phyloP scores from a whole-genome alignment of 208 protist species.

The Crithidia mellificae region DNA sequence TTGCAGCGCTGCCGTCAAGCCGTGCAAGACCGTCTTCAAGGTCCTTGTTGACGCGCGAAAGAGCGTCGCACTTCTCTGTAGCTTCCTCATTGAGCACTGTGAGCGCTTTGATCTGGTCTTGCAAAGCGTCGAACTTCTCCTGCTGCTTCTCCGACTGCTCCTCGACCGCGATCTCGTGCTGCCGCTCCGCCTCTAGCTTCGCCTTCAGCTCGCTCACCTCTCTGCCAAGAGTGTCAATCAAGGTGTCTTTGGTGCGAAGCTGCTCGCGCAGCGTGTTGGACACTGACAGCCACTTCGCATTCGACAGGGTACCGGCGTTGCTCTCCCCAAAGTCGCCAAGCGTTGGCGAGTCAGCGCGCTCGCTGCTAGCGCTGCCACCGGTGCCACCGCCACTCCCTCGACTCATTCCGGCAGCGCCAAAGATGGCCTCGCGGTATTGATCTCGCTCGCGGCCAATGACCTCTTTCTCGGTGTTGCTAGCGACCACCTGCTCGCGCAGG shows the following conservation, averaged over 20 bases:
- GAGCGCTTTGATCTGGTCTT: slow-evolving; percentile 38
- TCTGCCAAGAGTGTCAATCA: slow-evolving; percentile 65
- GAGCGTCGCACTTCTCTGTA: slow-evolving; percentile 37
- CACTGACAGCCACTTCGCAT: slow-evolving; percentile 48
- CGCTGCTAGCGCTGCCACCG: background rate
- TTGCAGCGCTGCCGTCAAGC: slow-evolving; percentile 39
- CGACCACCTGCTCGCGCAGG: slow-evolving; percentile 66
- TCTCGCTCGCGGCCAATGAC: slow-evolving; percentile 71
- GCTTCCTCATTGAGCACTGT: slow-evolving; percentile 64
- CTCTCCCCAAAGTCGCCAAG: slow-evolving; percentile 12
- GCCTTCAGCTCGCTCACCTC: slow-evolving; percentile 47
- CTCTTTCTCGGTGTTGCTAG: slow-evolving; percentile 55
- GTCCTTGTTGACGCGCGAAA: slow-evolving; percentile 63
- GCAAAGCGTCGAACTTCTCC: slow-evolving; percentile 10
- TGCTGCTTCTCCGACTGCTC: slow-evolving; percentile 19
- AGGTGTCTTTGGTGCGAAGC: slow-evolving; percentile 65
- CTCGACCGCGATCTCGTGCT: slow-evolving; percentile 19
- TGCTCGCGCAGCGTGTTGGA: slow-evolving; percentile 73
- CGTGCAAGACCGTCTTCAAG: slow-evolving; percentile 41
- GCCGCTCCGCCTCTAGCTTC: slow-evolving; percentile 42
- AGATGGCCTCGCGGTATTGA: slow-evolving; percentile 78
- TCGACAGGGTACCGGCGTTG: slow-evolving; percentile 17
- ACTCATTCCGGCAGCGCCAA: slow-evolving; percentile 36
- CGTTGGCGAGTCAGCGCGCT: background rate
- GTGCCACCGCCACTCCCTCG: background rate